Base-by-base conservation (phyloP, 352 stramenopile species). In the Phytophthora tentaculata region DNA sequence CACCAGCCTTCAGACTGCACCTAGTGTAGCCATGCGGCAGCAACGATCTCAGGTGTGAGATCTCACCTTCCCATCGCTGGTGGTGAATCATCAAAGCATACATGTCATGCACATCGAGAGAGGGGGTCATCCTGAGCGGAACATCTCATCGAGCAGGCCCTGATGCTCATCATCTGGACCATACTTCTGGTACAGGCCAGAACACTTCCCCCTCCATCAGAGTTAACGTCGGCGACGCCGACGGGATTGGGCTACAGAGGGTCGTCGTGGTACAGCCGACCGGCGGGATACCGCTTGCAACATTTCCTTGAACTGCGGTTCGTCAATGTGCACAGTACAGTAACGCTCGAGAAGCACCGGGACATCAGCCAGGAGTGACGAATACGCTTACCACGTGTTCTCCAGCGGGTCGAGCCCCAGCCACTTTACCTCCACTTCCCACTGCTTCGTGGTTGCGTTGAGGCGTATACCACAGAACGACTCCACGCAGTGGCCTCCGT, bases 271-370 rank as follows among this genome's bases (percentile, higher is more conserved):
- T 48, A 7, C 14, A 3, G 14, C n/a, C n/a, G n/a, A n/a, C n/a
- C n/a, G 41, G 41, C n/a, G n/a, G 16, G 41, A 23, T 48, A 9
- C 3, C 13, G 17, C 41, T 5, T 48, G 6, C 17, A 48, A 1
- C 41, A 48, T 48, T 1, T 23, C 41, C 9, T 7, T 9, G n/a
- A 48, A 19, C 6, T 48, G 2, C n/a, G 41, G 6, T 17, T 55
- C 19, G 6, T 49, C 26, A 2, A 10, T 20, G 24, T 62, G 16
- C 1, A 8, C 43, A 8, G 9, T 35, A 10, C 56, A 63, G 32
- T 63, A 63, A 10, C 56, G 44, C 2, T 53, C 19, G 0, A 63
- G 13, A 4, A 54, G 55, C n/a, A 62, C 55, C 2, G 55, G 43
- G 9, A 63, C 44, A 10, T 54, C 56, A 5, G 20, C 13, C 3